Percentiles rank a stretch among this genome's conserved stretches.
These are phyloP conservation scores for Venturiaceae sp. DNA, from an alignment of 2,329 filamentous ascomycete genomes.

Conservation along the genomic window DNA sequence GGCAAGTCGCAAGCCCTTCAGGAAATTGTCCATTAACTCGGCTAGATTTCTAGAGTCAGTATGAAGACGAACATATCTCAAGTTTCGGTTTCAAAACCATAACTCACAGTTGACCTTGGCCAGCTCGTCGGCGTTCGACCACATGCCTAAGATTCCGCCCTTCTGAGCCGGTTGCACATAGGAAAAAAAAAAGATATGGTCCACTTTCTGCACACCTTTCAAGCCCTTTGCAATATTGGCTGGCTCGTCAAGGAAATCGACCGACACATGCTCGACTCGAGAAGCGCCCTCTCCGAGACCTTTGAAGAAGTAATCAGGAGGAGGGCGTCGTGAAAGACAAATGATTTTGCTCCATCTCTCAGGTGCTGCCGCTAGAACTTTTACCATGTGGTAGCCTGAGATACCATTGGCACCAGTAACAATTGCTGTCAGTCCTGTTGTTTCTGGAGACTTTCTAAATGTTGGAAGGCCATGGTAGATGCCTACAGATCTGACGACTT, in stretches of 20 bases:
- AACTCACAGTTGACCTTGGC: slow-evolving; percentile 35
- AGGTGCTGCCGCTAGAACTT: slow-evolving; percentile 30
- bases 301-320: slow-evolving; percentile 21
- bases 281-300: too few species aligned
- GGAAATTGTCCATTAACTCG: slow-evolving; percentile 31
- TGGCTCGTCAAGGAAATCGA: slow-evolving; percentile 22
- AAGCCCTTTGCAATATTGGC: slow-evolving; percentile 17
- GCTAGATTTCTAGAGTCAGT: too few species aligned
- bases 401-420: slow-evolving; percentile 39
- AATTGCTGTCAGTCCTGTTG: slow-evolving; percentile 31
- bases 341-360: slow-evolving; percentile 38
- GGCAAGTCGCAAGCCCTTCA: slow-evolving; percentile 25
- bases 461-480: background rate
- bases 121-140: slow-evolving; percentile 35
- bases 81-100: too few species aligned
- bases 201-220: slow-evolving; percentile 13
- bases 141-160: slow-evolving; percentile 25
- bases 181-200: slow-evolving; percentile 38
- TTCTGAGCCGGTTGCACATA: slow-evolving; percentile 36
- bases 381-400: slow-evolving; percentile 35
- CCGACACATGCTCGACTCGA: slow-evolving; percentile 23
- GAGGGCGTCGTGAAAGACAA: slow-evolving; percentile 30
- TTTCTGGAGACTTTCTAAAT: slow-evolving; percentile 14
- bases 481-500: too few species aligned
- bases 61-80: too few species aligned